These are phyloP conservation scores for Oryza brachyantha DNA, from an alignment of 176 grass and related monocot genomes.

Conservation along the genomic window DNA sequence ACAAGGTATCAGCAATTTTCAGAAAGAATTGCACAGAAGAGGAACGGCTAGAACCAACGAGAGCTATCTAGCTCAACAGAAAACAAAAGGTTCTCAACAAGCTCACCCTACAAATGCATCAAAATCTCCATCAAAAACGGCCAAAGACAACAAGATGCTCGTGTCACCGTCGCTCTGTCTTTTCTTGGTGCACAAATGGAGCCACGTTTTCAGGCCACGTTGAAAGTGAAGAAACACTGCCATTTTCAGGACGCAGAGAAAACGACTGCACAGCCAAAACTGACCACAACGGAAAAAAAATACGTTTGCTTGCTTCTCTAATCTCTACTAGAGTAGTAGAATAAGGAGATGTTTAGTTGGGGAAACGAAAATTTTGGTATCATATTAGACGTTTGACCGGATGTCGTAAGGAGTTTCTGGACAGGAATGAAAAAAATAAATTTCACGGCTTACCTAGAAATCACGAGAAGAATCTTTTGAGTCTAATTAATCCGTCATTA, in stretches of 20 bases:
- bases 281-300: background rate
- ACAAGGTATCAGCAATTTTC: background rate
- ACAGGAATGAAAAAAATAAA: no score
- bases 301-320: background rate
- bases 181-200: background rate
- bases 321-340: no score
- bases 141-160: background rate
- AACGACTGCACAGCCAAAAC: background rate
- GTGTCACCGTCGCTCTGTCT: background rate
- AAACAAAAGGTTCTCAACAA: background rate
- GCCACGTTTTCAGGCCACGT: background rate
- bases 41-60: background rate
- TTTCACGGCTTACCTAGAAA: no score
- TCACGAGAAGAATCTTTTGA: no score
- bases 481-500: no score
- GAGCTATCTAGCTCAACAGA: background rate
- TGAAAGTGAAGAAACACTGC: background rate
- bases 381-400: no score
- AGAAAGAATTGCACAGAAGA: background rate
- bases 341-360: no score
- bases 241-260: background rate
- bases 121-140: background rate
- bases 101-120: background rate
- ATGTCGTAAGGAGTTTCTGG: no score
- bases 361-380: no score